A percentile compares a stretch with the other conserved stretches of the same genome.
These are phyloP conservation scores for Pilaira anomala DNA, from an alignment of 192 early-diverging fungal species.

Conservation along the genomic window DNA sequence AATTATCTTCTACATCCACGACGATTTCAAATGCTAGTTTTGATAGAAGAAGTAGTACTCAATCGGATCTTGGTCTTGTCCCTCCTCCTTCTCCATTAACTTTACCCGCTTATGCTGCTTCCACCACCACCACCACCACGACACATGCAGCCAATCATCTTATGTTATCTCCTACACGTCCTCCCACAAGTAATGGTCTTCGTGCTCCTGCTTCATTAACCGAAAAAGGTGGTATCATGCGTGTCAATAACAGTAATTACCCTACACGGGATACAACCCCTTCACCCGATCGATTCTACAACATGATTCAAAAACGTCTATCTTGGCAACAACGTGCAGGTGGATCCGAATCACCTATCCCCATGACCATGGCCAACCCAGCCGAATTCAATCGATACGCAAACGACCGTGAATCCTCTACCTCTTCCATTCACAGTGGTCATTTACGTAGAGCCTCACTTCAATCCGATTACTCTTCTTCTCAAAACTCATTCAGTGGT, in stretches of 20 bases:
- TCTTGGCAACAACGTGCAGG: conserved; percentile 28
- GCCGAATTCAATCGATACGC: conserved; percentile 31
- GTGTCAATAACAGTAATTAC: not conserved
- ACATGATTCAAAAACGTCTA: conserved; percentile 37
- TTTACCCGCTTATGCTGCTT: conserved; percentile 2
- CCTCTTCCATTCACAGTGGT: conserved; percentile 33
- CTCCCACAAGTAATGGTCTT: conserved; percentile 13
- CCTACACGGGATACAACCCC: conserved; percentile 24
- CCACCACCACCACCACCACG: not conserved
- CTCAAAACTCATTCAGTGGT: conserved; percentile 14
- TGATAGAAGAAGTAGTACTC: conserved; percentile 2
- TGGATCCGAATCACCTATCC: conserved; percentile 21
- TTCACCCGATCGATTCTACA: conserved; percentile 34
- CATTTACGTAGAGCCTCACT: conserved; percentile 32
- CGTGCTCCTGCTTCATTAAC: conserved; percentile 12
- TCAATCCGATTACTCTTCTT: conserved; percentile 29
- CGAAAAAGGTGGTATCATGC: conserved; percentile 18
- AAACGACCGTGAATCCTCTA: conserved; percentile 33
- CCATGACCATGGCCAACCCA: conserved; percentile 28
- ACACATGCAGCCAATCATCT: not conserved
- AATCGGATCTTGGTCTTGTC: conserved; percentile 1
- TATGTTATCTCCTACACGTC: not conserved
- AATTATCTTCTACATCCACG: conserved; percentile 6
- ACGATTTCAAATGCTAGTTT: conserved; percentile 6
- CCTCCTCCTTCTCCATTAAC: conserved; percentile 15